Conservation (phyloP, 768 basidiomycete genomes). For the Sutorius australiensis region DNA sequence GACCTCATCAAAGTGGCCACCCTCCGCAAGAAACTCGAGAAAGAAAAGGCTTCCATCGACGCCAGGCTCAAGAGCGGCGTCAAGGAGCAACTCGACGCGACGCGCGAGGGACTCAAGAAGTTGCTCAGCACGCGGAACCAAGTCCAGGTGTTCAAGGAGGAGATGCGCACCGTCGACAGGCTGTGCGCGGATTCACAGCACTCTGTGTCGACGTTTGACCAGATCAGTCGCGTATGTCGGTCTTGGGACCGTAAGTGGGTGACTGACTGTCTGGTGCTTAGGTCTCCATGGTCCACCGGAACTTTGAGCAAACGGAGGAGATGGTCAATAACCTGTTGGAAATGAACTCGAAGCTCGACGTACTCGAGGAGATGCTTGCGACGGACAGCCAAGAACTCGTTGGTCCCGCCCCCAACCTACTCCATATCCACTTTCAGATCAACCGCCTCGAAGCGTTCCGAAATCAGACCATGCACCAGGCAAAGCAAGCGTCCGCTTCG, state of each 20-base stretch:
- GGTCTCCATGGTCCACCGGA: conserved; percentile 95
- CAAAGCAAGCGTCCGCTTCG: conserved; percentile 71
- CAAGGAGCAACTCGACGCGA: conserved; percentile 89
- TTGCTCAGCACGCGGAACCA: conserved; percentile 72
- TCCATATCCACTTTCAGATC: conserved; percentile 87
- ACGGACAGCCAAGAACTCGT: conserved; percentile 72
- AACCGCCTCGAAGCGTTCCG: conserved; percentile 91
- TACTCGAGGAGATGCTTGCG: conserved; percentile 73
- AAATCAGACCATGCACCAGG: conserved; percentile 92
- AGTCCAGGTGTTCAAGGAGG: conserved; percentile 80
- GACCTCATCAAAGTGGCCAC: conserved; percentile 86
- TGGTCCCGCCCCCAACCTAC: conserved; percentile 84
- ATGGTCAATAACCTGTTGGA: conserved; percentile 93
- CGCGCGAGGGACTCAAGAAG: conserved; percentile 81
- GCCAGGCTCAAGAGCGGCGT: conserved; percentile 86
- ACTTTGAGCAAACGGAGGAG: conserved; percentile 92
- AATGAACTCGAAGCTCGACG: conserved; percentile 81
- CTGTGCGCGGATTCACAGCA: conserved; percentile 73
- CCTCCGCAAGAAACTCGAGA: conserved; percentile 91
- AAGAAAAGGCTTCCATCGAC: conserved; percentile 94
- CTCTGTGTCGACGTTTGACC: conserved; percentile 84
- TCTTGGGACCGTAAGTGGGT: background rate
- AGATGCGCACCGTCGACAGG: conserved; percentile 77
- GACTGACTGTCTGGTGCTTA: conserved; percentile 31
- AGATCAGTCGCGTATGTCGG: conserved; percentile 81